Percentiles rank a stretch among this genome's conserved stretches.
Evolutionary conservation across 352 stramenopile genomes (phyloP).

Genomic region (Globisporangium cylindrosporum): DNA sequence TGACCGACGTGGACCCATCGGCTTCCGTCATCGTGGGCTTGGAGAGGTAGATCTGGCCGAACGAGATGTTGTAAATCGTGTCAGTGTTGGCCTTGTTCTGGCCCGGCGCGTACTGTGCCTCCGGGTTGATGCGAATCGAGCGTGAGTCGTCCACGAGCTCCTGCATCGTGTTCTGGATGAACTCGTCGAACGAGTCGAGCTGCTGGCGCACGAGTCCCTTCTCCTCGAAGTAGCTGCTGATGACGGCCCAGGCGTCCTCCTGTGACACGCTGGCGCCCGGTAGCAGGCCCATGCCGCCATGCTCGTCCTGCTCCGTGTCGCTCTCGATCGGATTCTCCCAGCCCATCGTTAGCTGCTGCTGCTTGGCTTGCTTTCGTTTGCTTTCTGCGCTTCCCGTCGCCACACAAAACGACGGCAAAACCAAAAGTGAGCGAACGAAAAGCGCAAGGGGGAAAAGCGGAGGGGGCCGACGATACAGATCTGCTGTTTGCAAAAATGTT

Average conservation of each 20-base stretch:
- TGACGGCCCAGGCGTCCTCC: slow-evolving; percentile 99
- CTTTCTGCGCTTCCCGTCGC: slow-evolving; percentile 11
- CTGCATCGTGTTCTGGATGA: slow-evolving; percentile 99
- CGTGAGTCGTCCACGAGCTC: slow-evolving; percentile 98
- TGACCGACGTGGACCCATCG: slow-evolving; percentile 96
- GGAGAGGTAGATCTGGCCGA: slow-evolving; percentile 98
- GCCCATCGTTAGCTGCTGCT: slow-evolving; percentile 34
- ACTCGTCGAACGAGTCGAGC: slow-evolving; percentile 99
- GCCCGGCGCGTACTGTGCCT: slow-evolving; percentile 95
- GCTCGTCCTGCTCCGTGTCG: slow-evolving; percentile 49
- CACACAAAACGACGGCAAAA: slow-evolving; percentile 26
- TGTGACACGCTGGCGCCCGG: slow-evolving; percentile 91
- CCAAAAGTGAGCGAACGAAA: slow-evolving; percentile 24
- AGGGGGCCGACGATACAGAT: no score
- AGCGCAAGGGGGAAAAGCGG: neutral
- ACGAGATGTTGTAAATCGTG: slow-evolving; percentile 95
- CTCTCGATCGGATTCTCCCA: slow-evolving; percentile 70
- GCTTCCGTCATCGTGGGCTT: slow-evolving; percentile 97
- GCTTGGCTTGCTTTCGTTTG: neutral
- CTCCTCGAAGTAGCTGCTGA: slow-evolving; percentile 99
- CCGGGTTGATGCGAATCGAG: slow-evolving; percentile 95
- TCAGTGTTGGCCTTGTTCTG: slow-evolving; percentile 91
- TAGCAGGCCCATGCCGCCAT: slow-evolving; percentile 45
- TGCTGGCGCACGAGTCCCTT: slow-evolving; percentile 99
- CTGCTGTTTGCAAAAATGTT: no score